Evolutionary conservation across 352 stramenopile genomes (phyloP), one percentile per base, ranked within the genome.

Genomic region (Pythium utonaiense): DNA sequence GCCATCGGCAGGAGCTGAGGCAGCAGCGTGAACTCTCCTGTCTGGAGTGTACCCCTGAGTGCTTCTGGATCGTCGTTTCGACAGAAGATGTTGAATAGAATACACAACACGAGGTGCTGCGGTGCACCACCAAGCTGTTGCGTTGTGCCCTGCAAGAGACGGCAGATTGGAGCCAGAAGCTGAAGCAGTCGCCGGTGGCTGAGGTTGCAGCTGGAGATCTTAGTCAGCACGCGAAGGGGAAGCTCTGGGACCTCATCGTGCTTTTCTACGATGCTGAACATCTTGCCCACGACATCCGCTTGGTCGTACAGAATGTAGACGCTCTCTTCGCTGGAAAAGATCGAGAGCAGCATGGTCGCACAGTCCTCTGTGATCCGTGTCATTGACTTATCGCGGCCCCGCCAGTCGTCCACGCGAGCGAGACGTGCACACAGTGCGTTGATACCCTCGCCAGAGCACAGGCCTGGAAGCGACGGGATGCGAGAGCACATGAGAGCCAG

Each of bases 31-130:
- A 21, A 25, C 31, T 86, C 69, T 2, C 77, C 72, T 12, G 48
- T 45, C 3, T 63, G 52, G 3, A 86, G 50, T 1, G 55, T 57
- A 6, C 28, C 25, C 3, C 19, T 24, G 13, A 25, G 17, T 2
- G 48, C 21, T 6, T 54, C 21, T 2, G 19, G 34, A 1, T 50
- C 57, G 3, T 74, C 66, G 3, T 44, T 45, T 22, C 73, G 70
- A n/a, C 76, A 76, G 31, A 86, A 89, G 0, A 89, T 45, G n/a
- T 89, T 88, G 58, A 71, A 85, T 9, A 91, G 45, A 6, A 89
- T 80, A 2, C 59, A 70, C 0, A 91, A 64, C 6, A 89, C 53
- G 7, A 78, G 48, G n/a, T 75, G 59, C 21, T 71, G 62, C 5
- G 62, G 49, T 21, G 53, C 16, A 8, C 40, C 56, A 14, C 48